Conservation (phyloP, 2,329 filamentous ascomycete species). For the Fusarium penzigii region DNA sequence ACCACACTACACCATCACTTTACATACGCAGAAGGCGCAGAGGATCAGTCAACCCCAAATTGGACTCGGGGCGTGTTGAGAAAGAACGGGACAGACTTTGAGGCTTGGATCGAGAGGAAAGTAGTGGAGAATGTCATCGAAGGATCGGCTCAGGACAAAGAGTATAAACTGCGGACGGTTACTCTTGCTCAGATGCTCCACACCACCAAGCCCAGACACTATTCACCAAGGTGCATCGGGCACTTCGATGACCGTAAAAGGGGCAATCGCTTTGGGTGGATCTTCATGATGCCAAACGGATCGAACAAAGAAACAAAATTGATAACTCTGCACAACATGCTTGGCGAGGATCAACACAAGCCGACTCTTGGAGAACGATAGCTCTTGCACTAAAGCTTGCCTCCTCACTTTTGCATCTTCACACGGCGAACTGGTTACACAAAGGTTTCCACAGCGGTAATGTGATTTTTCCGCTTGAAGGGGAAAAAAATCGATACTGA, state of each 20-base stretch:
- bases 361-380: conserved; percentile 1
- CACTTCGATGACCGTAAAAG: conserved; percentile 1
- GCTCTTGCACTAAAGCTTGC: not conserved
- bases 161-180: not conserved
- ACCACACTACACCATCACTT: not conserved
- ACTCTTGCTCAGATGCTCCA: conserved; percentile 4
- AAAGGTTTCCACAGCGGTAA: conserved; percentile 1
- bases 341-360: conserved; percentile 1
- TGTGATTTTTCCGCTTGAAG: not conserved
- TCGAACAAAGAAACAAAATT: not conserved
- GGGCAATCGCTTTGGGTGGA: not conserved
- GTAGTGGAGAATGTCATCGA: not conserved
- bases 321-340: not conserved
- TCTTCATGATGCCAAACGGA: not conserved
- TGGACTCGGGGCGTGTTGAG: not conserved
- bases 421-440: conserved; percentile 1
- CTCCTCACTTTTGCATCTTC: conserved; percentile 1
- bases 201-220: not conserved
- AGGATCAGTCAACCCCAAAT: not conserved
- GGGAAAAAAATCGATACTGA: not conserved
- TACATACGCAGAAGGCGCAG: not conserved
- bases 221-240: conserved; percentile 3
- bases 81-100: not conserved
- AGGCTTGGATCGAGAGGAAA: conserved; percentile 4
- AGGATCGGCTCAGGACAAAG: not conserved